Evolutionary conservation across 1,139 yeast species (phyloP), one percentile per base, ranked within the genome.

Genomic region (Scheffersomyces titani): DNA sequence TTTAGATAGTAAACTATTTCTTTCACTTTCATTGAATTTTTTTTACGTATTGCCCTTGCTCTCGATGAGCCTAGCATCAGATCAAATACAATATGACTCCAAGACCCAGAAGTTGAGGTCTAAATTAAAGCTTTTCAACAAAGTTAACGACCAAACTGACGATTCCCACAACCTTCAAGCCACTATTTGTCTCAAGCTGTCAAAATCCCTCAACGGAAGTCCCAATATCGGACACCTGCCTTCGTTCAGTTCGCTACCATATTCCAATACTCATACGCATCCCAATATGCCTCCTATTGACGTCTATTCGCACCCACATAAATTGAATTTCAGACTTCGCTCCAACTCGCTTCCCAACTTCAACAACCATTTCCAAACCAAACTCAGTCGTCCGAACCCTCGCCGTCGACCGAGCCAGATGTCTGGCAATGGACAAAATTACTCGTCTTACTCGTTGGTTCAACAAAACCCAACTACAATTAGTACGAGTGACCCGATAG

Each of bases 321-420:
- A 46, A 46, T 46, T 46, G 5, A 53, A 55, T 20, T 19, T 50
- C 20, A 51, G 59, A 11, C 20, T 53, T 6, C 47, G 60, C 19
- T 55, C 60, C 30, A 55, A 52, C 40, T 57, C 60, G 19, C 24
- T 50, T 30, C 57, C 59, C 30, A 55, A 46, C 46, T 55, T 51
- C 55, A 55, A 21, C 54, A 51, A 13, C 50, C 55, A 40, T 46
- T 53, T 11, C 54, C 55, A 51, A 20, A 51, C 11, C 55, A 51
- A 30, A 44, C 40, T 30, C 40, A 30, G 40, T 7, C 40, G 40
- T 30, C 49, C 19, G 44, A 51, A 5, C 19, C 52, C n/a, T 24
- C 52, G 20, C 50, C 51, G 30, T 11, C 44, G 49, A 6, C 24
- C 24, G 49, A 46, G 24, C 24, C 49, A 46, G 24, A 22, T 46